These are phyloP conservation scores for Phlegmacium glaucopus DNA, from an alignment of 768 basidiomycete species.

Conservation along the genomic window DNA sequence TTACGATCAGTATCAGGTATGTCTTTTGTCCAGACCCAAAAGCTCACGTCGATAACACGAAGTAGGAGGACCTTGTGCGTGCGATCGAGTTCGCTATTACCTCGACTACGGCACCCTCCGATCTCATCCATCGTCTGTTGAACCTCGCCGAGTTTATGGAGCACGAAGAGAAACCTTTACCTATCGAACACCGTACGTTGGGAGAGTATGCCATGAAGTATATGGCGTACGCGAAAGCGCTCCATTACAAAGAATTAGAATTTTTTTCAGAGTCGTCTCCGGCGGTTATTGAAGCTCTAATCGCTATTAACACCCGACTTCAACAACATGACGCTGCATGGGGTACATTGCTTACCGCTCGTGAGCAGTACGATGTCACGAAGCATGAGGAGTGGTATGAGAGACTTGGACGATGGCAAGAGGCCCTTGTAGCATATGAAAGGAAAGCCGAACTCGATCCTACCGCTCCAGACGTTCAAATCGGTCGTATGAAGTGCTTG, in stretches of 20 bases:
- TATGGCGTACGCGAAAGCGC: conserved; percentile 93
- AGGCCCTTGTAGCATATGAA: conserved; percentile 85
- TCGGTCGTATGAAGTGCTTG: conserved; percentile 92
- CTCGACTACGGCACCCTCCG: conserved; percentile 73
- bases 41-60: conserved; percentile 7
- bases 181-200: conserved; percentile 89
- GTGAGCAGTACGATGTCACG: conserved; percentile 84
- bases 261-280: conserved; percentile 92
- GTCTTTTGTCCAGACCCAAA: conserved; percentile 8
- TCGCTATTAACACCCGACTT: conserved; percentile 93
- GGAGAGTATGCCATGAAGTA: conserved; percentile 93
- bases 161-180: conserved; percentile 93
- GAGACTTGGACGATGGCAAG: conserved; percentile 93
- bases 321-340: conserved; percentile 98
- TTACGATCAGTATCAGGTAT: conserved; percentile 94
- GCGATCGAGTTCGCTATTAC: conserved; percentile 86
- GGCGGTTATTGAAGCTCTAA: conserved; percentile 88
- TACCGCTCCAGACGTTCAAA: conserved; percentile 68
- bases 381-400: conserved; percentile 99
- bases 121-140: conserved; percentile 86
- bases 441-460: conserved; percentile 75
- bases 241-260: conserved; percentile 98
- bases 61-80: conserved; percentile 89
- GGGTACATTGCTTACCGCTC: conserved; percentile 90
- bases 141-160: conserved; percentile 99